Percentiles rank a stretch among this genome's conserved stretches.
Evolutionary conservation across 75 land plant genomes (phyloP).

Genomic region (Cryptomeria japonica): DNA sequence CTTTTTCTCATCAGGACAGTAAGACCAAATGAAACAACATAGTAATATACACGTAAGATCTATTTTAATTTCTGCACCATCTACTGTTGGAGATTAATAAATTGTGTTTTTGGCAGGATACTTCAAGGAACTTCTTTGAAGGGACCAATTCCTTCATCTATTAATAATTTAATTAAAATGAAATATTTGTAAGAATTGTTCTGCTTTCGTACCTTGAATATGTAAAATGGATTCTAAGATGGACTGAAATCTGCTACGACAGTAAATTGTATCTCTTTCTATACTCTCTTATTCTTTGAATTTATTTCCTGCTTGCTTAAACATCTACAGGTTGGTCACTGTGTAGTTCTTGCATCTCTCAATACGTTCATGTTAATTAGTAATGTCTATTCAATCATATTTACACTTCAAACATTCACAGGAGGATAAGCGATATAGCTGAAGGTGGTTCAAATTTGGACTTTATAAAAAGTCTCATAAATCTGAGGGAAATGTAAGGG

Average conservation of each 20-base stretch:
- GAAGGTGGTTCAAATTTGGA: constrained; percentile 12
- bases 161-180: constrained; percentile 19
- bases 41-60: not conserved
- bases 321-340: not conserved
- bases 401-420: not conserved
- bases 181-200: constrained; percentile 27
- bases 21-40: not conserved
- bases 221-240: not conserved
- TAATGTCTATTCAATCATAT: not conserved
- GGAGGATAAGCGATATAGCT: constrained; percentile 19
- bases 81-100: not conserved
- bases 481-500: constrained; percentile 19
- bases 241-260: not conserved
- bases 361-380: not conserved
- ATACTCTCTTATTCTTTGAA: not conserved
- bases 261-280: not conserved
- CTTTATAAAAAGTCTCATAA: not conserved
- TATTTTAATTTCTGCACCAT: not conserved
- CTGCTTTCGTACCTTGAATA: not conserved
- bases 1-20: not conserved
- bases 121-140: constrained; percentile 34
- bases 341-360: not conserved
- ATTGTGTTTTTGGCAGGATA: constrained; percentile 20
- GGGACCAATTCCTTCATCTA: constrained; percentile 41
- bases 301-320: not conserved